Conservation (phyloP, 169 alveolate genomes). For the Fabrea salina region DNA sequence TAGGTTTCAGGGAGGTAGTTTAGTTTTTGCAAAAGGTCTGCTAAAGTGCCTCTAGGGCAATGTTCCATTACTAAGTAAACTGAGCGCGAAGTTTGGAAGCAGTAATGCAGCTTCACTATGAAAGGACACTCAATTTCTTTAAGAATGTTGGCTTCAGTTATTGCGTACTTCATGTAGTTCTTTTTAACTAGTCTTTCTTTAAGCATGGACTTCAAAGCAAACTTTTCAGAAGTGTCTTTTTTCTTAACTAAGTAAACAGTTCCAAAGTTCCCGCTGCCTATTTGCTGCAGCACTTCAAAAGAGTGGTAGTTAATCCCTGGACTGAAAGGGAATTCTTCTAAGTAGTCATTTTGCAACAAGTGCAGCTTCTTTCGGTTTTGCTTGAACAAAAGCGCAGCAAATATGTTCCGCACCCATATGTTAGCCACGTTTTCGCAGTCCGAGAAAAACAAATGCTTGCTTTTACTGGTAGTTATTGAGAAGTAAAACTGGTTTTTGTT, state of each 20-base stretch:
- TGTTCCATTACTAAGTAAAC: slow-evolving; percentile 74
- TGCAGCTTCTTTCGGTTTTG: background rate
- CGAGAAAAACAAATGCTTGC: background rate
- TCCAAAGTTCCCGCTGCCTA: slow-evolving; percentile 24
- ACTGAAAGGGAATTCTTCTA: background rate
- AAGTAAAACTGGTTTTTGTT: background rate
- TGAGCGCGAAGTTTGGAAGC: slow-evolving; percentile 63
- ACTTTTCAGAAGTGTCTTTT: slow-evolving; percentile 32
- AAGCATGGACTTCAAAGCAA: slow-evolving; percentile 79
- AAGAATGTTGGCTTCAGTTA: slow-evolving; percentile 61
- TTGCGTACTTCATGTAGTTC: slow-evolving; percentile 53
- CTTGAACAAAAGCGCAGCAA: background rate
- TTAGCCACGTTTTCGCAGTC: slow-evolving; percentile 8
- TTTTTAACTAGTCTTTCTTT: slow-evolving; percentile 57
- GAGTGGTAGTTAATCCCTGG: slow-evolving; percentile 33
- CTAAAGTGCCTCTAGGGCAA: slow-evolving; percentile 85
- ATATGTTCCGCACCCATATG: background rate
- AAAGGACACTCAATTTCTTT: slow-evolving; percentile 57
- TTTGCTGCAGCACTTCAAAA: slow-evolving; percentile 41
- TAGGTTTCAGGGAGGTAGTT: background rate
- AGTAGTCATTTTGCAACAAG: background rate
- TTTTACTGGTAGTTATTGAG: background rate
- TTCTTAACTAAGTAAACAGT: slow-evolving; percentile 6
- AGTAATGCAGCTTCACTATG: slow-evolving; percentile 48
- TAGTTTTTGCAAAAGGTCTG: background rate